Percentiles rank a stretch among this genome's conserved stretches.
Conservation (phyloP, 2,329 filamentous ascomycete genomes). For the Aschersonia sp. region DNA sequence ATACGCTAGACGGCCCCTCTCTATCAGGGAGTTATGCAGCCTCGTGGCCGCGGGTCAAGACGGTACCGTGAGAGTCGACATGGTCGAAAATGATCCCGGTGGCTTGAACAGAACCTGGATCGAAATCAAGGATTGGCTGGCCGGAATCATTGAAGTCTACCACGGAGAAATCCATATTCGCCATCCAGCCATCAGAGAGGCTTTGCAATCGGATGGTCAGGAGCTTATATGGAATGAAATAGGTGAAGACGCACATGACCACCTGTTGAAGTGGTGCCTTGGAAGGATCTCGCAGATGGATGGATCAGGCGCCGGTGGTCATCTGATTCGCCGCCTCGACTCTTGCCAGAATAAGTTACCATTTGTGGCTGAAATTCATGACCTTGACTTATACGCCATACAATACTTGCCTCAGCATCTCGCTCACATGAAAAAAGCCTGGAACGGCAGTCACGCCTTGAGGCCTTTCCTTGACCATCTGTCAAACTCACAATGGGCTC, state of each 20-base stretch:
- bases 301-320: background rate
- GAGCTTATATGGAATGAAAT: background rate
- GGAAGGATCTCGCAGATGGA: background rate
- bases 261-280: background rate
- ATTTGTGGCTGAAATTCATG: background rate
- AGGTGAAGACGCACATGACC: background rate
- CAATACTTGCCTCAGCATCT: background rate
- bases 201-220: background rate
- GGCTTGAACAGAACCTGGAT: background rate
- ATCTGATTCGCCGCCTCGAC: background rate
- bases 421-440: background rate
- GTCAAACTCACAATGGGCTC: background rate
- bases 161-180: background rate
- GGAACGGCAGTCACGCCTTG: background rate
- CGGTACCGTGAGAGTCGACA: background rate
- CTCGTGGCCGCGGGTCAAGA: background rate
- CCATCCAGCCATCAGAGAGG: background rate
- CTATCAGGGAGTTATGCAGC: background rate
- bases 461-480: background rate
- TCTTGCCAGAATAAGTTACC: background rate
- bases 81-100: background rate
- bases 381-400: background rate
- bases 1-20: background rate
- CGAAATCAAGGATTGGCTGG: background rate
- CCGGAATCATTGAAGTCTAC: background rate